Percentiles rank a stretch among this genome's conserved stretches.
Conservation (phyloP, 2,329 filamentous ascomycete species). For the Didymella segeticola region DNA sequence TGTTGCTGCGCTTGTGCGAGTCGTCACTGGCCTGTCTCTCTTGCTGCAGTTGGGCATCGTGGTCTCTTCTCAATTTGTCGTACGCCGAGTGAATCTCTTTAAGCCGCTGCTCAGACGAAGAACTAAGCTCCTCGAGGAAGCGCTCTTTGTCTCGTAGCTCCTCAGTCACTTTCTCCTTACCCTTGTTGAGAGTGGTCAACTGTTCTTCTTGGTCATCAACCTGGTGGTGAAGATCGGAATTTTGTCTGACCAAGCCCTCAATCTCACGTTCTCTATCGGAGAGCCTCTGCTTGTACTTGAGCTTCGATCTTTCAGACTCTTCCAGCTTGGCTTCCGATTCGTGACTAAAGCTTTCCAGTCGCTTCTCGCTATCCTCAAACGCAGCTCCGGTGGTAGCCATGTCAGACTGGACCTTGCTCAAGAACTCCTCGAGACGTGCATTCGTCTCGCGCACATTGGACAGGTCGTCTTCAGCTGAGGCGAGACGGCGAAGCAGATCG, state of each 20-base stretch:
- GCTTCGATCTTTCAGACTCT: constrained; percentile 33
- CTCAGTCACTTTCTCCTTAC: constrained; percentile 29
- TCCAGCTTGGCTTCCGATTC: constrained; percentile 41
- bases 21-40: constrained; percentile 11
- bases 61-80: constrained; percentile 27
- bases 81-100: constrained; percentile 31
- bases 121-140: constrained; percentile 34
- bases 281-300: constrained; percentile 42
- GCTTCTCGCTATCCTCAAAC: constrained; percentile 40
- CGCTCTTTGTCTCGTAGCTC: constrained; percentile 38
- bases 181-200: constrained; percentile 29
- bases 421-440: constrained; percentile 39
- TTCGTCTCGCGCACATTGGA: constrained; percentile 38
- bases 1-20: constrained; percentile 14
- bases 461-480: constrained; percentile 43
- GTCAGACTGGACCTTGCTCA: constrained; percentile 40
- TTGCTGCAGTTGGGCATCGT: constrained; percentile 24
- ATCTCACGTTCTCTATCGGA: constrained; percentile 38
- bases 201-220: constrained; percentile 36
- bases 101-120: constrained; percentile 29
- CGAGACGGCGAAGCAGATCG: constrained; percentile 35
- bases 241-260: constrained; percentile 36
- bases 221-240: constrained; percentile 35
- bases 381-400: constrained; percentile 40
- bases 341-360: constrained; percentile 34